Conservation (phyloP, 352 stramenopile genomes). For the Pythium sp. region DNA sequence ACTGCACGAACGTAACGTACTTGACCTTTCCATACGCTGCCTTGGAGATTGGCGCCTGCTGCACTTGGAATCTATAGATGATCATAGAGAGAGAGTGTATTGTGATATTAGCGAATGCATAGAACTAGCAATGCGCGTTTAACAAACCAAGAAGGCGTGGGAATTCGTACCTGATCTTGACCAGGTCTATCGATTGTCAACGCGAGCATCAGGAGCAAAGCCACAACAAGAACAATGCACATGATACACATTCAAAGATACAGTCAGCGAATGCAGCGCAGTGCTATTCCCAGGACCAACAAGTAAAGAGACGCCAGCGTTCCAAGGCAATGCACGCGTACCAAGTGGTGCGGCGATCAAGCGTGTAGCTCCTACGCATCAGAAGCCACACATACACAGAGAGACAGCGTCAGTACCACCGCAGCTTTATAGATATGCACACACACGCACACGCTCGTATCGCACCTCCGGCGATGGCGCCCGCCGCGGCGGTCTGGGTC, state of each 20-base stretch:
- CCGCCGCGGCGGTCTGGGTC: constrained; percentile 52
- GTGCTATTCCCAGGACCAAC: background rate
- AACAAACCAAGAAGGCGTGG: background rate
- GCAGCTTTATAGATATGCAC: background rate
- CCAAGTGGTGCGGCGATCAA: constrained; percentile 68
- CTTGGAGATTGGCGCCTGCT: constrained; percentile 45
- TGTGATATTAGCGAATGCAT: too few relatives aligned
- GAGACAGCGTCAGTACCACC: background rate
- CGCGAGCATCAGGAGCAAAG: background rate
- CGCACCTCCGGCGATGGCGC: constrained; percentile 59
- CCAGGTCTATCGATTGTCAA: constrained; percentile 36
- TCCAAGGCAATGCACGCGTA: constrained; percentile 15
- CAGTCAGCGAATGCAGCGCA: constrained; percentile 10
- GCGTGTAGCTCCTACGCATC: constrained; percentile 44
- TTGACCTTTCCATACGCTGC: constrained; percentile 25
- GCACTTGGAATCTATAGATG: constrained; percentile 77
- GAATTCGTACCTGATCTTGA: constrained; percentile 63
- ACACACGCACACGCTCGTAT: constrained; percentile 11
- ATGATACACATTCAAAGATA: background rate
- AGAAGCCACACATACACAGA: background rate
- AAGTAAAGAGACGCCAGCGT: too few relatives aligned
- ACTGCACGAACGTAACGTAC: constrained; percentile 53
- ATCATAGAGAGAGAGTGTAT: too few relatives aligned
- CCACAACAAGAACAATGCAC: background rate
- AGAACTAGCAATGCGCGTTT: background rate